Conservation (phyloP, 2,329 filamentous ascomycete genomes). For the Leptographium radiaticola region DNA sequence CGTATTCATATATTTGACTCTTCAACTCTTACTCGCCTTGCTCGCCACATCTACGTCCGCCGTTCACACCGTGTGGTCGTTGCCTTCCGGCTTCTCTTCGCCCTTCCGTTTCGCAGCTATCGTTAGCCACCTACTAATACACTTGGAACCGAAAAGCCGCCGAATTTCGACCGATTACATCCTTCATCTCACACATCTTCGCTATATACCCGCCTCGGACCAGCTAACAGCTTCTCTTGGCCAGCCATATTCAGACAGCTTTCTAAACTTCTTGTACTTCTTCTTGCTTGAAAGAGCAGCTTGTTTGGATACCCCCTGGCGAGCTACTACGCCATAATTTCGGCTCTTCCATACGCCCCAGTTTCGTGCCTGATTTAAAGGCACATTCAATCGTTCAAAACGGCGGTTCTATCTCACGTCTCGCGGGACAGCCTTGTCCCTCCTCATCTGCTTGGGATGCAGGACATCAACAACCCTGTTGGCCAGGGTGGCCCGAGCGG, state of each 20-base stretch:
- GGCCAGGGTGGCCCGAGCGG: constrained; percentile 43
- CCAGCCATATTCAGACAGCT: neutral
- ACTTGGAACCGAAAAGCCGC: neutral
- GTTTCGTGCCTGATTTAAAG: constrained; percentile 33
- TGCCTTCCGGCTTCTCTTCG: neutral
- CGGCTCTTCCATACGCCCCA: constrained; percentile 15
- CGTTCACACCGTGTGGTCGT: neutral
- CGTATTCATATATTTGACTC: neutral
- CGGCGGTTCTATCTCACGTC: constrained; percentile 67
- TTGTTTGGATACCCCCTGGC: neutral
- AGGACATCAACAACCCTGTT: constrained; percentile 57
- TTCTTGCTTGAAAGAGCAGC: neutral
- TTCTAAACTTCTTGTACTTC: neutral
- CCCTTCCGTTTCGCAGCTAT: neutral
- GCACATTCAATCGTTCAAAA: constrained; percentile 56
- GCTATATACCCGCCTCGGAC: neutral
- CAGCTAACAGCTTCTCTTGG: neutral
- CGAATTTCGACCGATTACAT: neutral
- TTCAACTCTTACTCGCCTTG: neutral
- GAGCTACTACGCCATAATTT: constrained; percentile 7
- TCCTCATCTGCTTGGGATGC: constrained; percentile 82
- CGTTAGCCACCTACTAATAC: neutral
- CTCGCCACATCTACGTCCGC: too few species aligned
- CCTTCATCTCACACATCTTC: neutral
- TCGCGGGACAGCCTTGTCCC: constrained; percentile 77